Conservation (phyloP, 2,329 filamentous ascomycete genomes). For the Cercospora berteroae region DNA sequence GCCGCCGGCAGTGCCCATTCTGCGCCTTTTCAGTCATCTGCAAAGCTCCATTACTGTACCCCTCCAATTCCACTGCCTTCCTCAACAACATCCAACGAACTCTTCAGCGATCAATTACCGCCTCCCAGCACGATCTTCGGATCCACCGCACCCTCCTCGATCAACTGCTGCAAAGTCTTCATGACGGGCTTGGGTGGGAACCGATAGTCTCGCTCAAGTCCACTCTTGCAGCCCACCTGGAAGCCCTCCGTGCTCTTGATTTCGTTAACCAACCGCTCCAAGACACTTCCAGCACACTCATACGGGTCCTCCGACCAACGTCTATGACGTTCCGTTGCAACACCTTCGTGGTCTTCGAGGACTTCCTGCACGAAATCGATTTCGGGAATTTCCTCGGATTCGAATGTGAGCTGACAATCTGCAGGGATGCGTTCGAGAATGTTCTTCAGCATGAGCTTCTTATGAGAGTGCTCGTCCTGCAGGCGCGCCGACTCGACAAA, state of each 20-base stretch:
- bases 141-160: slow-evolving; percentile 15
- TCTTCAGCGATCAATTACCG: background rate
- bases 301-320: background rate
- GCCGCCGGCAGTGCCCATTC: background rate
- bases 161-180: slow-evolving; percentile 14
- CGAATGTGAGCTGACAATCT: slow-evolving; percentile 18
- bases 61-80: background rate
- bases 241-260: slow-evolving; percentile 12
- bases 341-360: slow-evolving; percentile 8
- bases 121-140: slow-evolving; percentile 19
- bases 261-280: slow-evolving; percentile 5
- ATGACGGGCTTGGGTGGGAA: slow-evolving; percentile 15
- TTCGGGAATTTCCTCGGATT: slow-evolving; percentile 14
- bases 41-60: background rate
- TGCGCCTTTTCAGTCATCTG: background rate
- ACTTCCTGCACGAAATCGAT: slow-evolving; percentile 16
- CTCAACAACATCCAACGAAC: background rate
- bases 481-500: slow-evolving; percentile 11
- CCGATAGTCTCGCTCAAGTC: slow-evolving; percentile 18
- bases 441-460: slow-evolving; percentile 16
- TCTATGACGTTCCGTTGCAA: background rate
- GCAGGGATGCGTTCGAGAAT: slow-evolving; percentile 29
- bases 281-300: slow-evolving; percentile 13
- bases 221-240: slow-evolving; percentile 14
- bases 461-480: slow-evolving; percentile 2